phyloP scores from a whole-genome alignment of 2,329 filamentous ascomycete species.

The Penicillium sp. region DNA sequence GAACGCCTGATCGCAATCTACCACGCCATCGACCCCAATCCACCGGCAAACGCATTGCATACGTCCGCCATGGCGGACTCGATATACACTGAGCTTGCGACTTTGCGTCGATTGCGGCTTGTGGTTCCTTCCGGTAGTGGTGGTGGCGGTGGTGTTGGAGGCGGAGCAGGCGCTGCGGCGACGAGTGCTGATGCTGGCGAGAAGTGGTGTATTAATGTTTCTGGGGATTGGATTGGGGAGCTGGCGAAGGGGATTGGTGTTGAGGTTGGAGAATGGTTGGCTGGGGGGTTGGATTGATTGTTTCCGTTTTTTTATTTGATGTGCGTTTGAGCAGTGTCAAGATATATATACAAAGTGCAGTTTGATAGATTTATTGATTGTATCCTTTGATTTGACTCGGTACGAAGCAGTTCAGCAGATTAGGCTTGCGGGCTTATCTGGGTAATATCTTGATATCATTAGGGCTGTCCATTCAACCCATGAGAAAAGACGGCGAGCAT shows the following conservation, averaged over 20 bases:
- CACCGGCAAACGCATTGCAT: slow-evolving; percentile 36
- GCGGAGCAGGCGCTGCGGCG: slow-evolving; percentile 20
- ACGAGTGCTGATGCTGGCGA: slow-evolving; percentile 39
- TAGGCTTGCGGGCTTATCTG: too few species aligned
- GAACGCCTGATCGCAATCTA: slow-evolving; percentile 47
- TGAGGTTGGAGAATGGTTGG: slow-evolving; percentile 44
- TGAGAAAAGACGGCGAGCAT: too few species aligned
- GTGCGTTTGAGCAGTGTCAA: neutral
- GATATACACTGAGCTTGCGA: slow-evolving; percentile 45
- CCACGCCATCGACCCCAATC: slow-evolving; percentile 45
- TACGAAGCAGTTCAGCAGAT: too few species aligned
- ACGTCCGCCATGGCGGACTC: slow-evolving; percentile 37
- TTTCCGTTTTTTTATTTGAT: neutral
- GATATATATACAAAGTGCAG: too few species aligned
- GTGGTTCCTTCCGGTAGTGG: slow-evolving; percentile 40
- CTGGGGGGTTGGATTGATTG: slow-evolving; percentile 33
- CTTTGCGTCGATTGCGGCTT: slow-evolving; percentile 43
- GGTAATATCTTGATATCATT: too few species aligned
- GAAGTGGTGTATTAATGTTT: slow-evolving; percentile 48
- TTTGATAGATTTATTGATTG: too few species aligned
- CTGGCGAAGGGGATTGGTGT: slow-evolving; percentile 43
- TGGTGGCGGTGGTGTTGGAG: slow-evolving; percentile 21
- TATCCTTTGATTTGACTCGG: too few species aligned
- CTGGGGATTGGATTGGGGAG: slow-evolving; percentile 44
- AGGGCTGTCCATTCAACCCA: too few species aligned